Percentiles rank a stretch among this genome's conserved stretches.
These are phyloP conservation scores for Ophiostoma triangulosporum DNA, from an alignment of 2,329 filamentous ascomycete species.

Conservation along the genomic window DNA sequence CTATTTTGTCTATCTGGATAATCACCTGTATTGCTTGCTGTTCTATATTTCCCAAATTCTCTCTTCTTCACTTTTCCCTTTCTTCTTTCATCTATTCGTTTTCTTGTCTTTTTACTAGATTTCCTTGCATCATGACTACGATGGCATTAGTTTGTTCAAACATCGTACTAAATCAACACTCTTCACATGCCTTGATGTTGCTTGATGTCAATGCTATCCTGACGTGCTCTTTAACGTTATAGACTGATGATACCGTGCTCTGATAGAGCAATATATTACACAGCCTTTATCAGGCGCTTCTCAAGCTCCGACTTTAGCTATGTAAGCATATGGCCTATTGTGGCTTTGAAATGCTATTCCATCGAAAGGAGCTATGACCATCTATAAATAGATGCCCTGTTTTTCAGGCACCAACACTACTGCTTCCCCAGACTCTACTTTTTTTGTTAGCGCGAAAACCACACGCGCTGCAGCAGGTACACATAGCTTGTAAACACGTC, in stretches of 20 bases:
- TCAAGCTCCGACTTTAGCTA: too few species aligned
- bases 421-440: not conserved
- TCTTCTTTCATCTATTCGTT: not conserved
- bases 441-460: conserved; percentile 5
- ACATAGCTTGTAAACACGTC: not conserved
- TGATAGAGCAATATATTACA: too few species aligned
- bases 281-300: too few species aligned
- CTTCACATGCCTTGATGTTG: not conserved
- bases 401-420: conserved; percentile 2
- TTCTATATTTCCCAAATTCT: not conserved
- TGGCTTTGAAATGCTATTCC: too few species aligned
- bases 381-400: not conserved
- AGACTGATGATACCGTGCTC: too few species aligned
- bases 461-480: not conserved
- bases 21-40: not conserved
- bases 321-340: too few species aligned
- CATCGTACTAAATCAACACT: conserved; percentile 14
- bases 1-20: not conserved
- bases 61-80: not conserved
- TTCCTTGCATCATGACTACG: not conserved
- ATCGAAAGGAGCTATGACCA: not conserved
- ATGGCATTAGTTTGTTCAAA: conserved; percentile 13
- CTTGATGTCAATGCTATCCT: too few species aligned
- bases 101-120: not conserved
- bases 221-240: too few species aligned